Base-by-base conservation (phyloP, 495 filamentous ascomycete genomes). In the Podospora sp. region DNA sequence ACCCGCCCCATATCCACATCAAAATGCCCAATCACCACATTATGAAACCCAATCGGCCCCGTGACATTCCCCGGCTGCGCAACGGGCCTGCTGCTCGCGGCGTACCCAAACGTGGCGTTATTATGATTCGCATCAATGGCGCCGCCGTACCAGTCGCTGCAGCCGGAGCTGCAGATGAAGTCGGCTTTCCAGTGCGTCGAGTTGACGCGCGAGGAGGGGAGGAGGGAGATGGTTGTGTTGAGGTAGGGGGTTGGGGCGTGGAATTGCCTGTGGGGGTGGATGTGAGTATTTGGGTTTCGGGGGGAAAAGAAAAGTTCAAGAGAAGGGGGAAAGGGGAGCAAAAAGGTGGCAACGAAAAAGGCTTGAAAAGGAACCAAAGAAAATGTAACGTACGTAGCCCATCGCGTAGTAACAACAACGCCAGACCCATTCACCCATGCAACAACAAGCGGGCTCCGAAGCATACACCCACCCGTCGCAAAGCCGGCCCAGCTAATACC, bases 1-100 rank as follows among this genome's bases (percentile, higher is more conserved):
- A 12, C 21, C 49, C 14, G 3, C 4, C 4, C 12, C 49, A 52
- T 5, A 22, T 52, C 49, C 3, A 52, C 2, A 22, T 52, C 49
- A 52, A 52, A 52, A 22, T 52, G 49, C 16, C 21, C 49, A 52
- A 52, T 52, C 18, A 52, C 49, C 49, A 52, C 18, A 52, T 52
- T 52, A 22, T 52, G 49, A 22, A 52, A 52, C 49, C 4, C 3
- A 52, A 52, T 52, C 18, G 4, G 4, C 4, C 49, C 49, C 18
- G 49, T 52, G 49, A 52, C 21, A 22, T 52, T 52, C 21, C 4
- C 49, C 21, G 49, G 49, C 4, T 16, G 3, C 3, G 49, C 3
- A 52, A 52, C 12, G 12, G 49, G 49, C 12, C 49, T 3, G 12
- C 49, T 52, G 49, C 49, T 52, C 49, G 49, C 49, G 12, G 4